A percentile compares a stretch with the other conserved stretches of the same genome.
Conservation (phyloP, 768 basidiomycete species). For the Serendipita sp. region DNA sequence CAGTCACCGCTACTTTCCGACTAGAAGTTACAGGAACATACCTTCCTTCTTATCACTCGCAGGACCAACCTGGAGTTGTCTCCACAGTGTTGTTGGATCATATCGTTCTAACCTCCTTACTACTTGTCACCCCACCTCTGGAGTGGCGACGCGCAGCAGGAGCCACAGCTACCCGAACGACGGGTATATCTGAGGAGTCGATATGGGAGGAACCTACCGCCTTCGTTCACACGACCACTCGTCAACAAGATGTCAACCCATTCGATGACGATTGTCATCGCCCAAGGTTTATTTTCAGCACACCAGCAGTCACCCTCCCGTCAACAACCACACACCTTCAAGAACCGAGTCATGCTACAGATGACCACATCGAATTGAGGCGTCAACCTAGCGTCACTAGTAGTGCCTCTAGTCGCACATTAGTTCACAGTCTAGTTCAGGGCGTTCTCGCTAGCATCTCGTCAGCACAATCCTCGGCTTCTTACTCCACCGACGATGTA, state of each 20-base stretch:
- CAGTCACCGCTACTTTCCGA: background rate
- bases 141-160: background rate
- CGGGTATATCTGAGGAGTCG: background rate
- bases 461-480: background rate
- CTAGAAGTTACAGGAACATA: background rate
- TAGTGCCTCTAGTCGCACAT: background rate
- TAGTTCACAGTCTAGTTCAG: background rate
- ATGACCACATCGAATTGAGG: background rate
- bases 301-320: background rate
- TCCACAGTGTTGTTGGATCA: conserved; percentile 1
- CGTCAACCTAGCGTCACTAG: background rate
- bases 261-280: background rate
- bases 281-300: background rate
- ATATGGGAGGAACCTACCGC: background rate
- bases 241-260: background rate
- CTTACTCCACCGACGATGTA: background rate
- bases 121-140: background rate
- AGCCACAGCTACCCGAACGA: conserved; percentile 2
- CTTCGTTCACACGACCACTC: background rate
- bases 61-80: background rate
- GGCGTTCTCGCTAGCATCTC: background rate
- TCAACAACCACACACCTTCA: background rate
- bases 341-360: background rate
- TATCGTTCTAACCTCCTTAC: conserved; percentile 2
- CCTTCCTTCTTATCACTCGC: background rate